A percentile compares a stretch with the other conserved stretches of the same genome.
phyloP scores from a whole-genome alignment of 495 filamentous ascomycete genomes.

The Lasiosphaeriaceae sp. region DNA sequence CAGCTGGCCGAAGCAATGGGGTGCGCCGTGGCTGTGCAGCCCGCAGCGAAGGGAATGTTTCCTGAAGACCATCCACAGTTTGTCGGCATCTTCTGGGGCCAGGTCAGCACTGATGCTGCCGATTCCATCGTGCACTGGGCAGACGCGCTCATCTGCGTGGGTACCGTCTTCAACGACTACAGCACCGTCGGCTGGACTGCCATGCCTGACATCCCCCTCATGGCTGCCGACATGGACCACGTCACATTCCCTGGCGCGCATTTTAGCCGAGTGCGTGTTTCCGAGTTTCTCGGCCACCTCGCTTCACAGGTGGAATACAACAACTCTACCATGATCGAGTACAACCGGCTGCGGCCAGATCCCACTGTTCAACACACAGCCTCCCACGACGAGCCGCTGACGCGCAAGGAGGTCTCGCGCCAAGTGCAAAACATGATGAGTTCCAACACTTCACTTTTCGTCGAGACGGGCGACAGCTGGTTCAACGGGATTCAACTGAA shows the following conservation, averaged over 20 bases:
- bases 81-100: slow-evolving; percentile 24
- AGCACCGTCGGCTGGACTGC: slow-evolving; percentile 26
- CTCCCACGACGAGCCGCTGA: slow-evolving; percentile 8
- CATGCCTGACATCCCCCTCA: slow-evolving; percentile 17
- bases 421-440: slow-evolving; percentile 15
- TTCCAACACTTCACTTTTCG: slow-evolving; percentile 13
- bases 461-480: slow-evolving; percentile 25
- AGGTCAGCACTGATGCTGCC: slow-evolving; percentile 22
- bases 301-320: slow-evolving; percentile 10
- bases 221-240: slow-evolving; percentile 21
- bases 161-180: slow-evolving; percentile 23
- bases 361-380: slow-evolving; percentile 9
- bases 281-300: slow-evolving; percentile 17
- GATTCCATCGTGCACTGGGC: slow-evolving; percentile 24
- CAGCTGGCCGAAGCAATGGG: slow-evolving; percentile 21
- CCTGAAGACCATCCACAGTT: slow-evolving; percentile 21
- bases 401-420: slow-evolving; percentile 17
- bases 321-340: slow-evolving; percentile 20
- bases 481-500: slow-evolving; percentile 22
- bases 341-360: slow-evolving; percentile 19
- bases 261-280: slow-evolving; percentile 20
- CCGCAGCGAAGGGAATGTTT: slow-evolving; percentile 27
- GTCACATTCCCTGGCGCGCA: slow-evolving; percentile 20
- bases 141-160: slow-evolving; percentile 21
- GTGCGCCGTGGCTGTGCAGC: slow-evolving; percentile 23